These are phyloP conservation scores for Groenewaldozyma auringiensis DNA, from an alignment of 1,139 yeast species.

Conservation along the genomic window DNA sequence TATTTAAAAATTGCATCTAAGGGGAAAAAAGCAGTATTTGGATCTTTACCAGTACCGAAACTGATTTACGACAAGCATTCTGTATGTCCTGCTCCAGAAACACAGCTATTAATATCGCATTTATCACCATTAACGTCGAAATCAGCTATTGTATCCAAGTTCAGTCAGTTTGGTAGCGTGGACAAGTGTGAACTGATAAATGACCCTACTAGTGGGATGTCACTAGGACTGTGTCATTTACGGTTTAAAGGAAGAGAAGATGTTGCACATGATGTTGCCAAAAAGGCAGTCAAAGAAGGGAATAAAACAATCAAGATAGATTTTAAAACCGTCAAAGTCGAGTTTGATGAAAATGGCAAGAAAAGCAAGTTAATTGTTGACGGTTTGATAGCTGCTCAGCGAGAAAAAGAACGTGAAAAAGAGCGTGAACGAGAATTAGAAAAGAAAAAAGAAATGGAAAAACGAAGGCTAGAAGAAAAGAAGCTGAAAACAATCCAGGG, in stretches of 20 bases:
- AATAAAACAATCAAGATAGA: slow-evolving; percentile 30
- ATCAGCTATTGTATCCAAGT: slow-evolving; percentile 43
- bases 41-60: slow-evolving; percentile 44
- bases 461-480: not conserved
- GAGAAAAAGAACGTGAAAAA: not conserved
- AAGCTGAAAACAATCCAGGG: not conserved
- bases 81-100: slow-evolving; percentile 66
- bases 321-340: slow-evolving; percentile 25
- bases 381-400: not conserved
- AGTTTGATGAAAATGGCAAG: slow-evolving; percentile 30
- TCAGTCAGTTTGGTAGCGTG: slow-evolving; percentile 56
- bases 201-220: slow-evolving; percentile 74
- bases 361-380: slow-evolving; percentile 7
- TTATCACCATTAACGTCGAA: slow-evolving; percentile 44
- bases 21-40: slow-evolving; percentile 28
- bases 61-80: slow-evolving; percentile 56
- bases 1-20: slow-evolving; percentile 18
- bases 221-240: slow-evolving; percentile 65
- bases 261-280: slow-evolving; percentile 43
- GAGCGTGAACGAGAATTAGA: not conserved
- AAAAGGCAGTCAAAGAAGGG: slow-evolving; percentile 33
- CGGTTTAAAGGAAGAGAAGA: slow-evolving; percentile 54
- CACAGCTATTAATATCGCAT: slow-evolving; percentile 65
- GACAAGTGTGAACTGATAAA: slow-evolving; percentile 50
- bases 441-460: not conserved